Base-by-base conservation (phyloP, 169 alveolate species). In the Plasmodium gallinaceum region DNA sequence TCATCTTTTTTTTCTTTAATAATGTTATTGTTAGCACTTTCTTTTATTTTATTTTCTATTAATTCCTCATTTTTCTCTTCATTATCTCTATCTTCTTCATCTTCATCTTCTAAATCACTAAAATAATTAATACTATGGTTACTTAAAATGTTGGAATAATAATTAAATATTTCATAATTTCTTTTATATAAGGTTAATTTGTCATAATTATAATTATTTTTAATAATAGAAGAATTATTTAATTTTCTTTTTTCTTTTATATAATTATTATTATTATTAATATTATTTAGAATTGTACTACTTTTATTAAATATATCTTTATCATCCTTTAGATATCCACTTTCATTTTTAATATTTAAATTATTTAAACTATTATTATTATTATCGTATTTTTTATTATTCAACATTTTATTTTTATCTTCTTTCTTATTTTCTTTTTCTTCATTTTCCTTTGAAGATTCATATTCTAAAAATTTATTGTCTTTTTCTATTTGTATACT, bases 121-220 rank as follows among this genome's bases (percentile, higher is more conserved):
- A n/a, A 65, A n/a, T 9, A 65, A n/a, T 14, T n/a, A 7, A 3
- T n/a, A 32, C 54, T 8, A 14, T 32, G 24, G 2, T 37, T 65
- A 65, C 10, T 65, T 65, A 65, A 37, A 9, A 65, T n/a, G 8
- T 39, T 24, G 0, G 74, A 65, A 37, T 65, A 65, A 32, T 32
- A 39, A 39, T 14, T 39, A 65, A 65, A 65, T 10, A 24, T 65
- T n/a, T 65, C 32, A n/a, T 37, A 26, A 37, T 65, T 65, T 12
- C n/a, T 37, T 65, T 37, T 9, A 6, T 2, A 39, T n/a, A 65
- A 12, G 10, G n/a, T 42, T 37, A 37, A n/a, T 65, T 37, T 65
- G 74, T 65, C 24, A 65, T 39, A 65, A 3, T 54, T 54, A 54
- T 18, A 20, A 6, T 7, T 2, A 8, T 22, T 22, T 54, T 18